Evolutionary conservation across 2,329 filamentous ascomycete genomes (phyloP).

Genomic region (Pseudopithomyces maydicus): DNA sequence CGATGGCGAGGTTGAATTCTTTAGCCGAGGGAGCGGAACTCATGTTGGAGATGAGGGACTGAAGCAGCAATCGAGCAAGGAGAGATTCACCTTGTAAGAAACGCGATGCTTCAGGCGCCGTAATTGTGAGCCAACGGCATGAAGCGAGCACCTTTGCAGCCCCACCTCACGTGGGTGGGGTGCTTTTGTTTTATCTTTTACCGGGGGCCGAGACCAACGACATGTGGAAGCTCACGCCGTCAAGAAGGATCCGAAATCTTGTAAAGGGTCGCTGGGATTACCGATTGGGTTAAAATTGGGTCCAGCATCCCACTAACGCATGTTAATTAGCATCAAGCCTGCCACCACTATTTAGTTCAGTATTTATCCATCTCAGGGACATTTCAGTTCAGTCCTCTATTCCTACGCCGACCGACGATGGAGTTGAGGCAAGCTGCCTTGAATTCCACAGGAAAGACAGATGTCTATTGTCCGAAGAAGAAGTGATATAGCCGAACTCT

Average conservation of each 20-base stretch:
- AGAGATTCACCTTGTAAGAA: not conserved
- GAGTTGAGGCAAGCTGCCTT: too few relatives aligned
- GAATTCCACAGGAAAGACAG: too few relatives aligned
- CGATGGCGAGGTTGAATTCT: constrained; percentile 55
- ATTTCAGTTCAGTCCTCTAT: too few relatives aligned
- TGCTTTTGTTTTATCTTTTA: not conserved
- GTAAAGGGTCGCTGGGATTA: too few relatives aligned
- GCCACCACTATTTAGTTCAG: too few relatives aligned
- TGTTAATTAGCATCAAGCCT: too few relatives aligned
- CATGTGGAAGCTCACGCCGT: not conserved
- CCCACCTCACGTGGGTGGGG: constrained; percentile 9
- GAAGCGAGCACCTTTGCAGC: not conserved
- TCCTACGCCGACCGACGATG: too few relatives aligned
- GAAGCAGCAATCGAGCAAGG: not conserved
- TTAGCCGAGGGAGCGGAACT: constrained; percentile 17
- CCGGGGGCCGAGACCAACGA: not conserved
- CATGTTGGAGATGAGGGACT: not conserved
- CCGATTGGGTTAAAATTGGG: too few relatives aligned
- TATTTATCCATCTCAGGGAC: too few relatives aligned
- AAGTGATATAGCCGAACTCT: too few relatives aligned
- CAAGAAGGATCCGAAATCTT: not conserved
- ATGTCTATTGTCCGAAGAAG: too few relatives aligned
- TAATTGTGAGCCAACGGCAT: not conserved
- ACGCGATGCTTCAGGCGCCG: not conserved
- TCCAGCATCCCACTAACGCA: too few relatives aligned